A percentile compares a stretch with the other conserved stretches of the same genome.
These are phyloP conservation scores for Trichoderma breve DNA, from an alignment of 2,329 filamentous ascomycete species.

Conservation along the genomic window DNA sequence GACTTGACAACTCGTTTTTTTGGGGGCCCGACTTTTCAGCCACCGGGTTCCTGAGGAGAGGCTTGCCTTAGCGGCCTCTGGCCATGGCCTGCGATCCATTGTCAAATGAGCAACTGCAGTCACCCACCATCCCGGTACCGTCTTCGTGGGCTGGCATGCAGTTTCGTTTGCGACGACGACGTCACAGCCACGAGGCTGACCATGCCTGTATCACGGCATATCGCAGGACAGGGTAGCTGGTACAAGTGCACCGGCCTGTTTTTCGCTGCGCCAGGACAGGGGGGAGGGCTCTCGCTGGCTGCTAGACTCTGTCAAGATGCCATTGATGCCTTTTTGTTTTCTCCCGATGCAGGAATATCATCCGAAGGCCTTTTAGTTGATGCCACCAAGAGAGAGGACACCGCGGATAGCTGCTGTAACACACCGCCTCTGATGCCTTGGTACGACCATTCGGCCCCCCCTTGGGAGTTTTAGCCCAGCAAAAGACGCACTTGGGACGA, in stretches of 20 bases:
- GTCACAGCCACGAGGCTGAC: constrained; percentile 19
- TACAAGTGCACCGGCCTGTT: neutral
- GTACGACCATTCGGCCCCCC: neutral
- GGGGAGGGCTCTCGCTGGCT: neutral
- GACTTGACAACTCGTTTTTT: constrained; percentile 9
- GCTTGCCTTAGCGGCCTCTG: constrained; percentile 11
- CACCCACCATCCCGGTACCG: constrained; percentile 31
- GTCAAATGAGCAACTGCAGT: constrained; percentile 33
- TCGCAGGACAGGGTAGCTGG: neutral
- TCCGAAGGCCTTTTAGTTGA: neutral
- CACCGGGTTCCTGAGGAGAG: constrained; percentile 19
- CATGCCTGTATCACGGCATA: constrained; percentile 10
- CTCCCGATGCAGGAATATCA: neutral
- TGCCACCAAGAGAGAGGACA: neutral
- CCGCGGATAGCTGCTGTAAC: constrained; percentile 16
- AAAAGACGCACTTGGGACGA: neutral
- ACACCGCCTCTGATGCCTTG: constrained; percentile 13
- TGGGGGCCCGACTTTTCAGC: constrained; percentile 18
- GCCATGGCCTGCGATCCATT: constrained; percentile 29
- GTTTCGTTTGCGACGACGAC: constrained; percentile 18
- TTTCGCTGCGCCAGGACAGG: neutral
- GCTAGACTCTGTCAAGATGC: neutral
- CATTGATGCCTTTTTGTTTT: neutral
- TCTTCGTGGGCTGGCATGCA: constrained; percentile 24
- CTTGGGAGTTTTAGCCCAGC: neutral